These are phyloP conservation scores for Acephala macrosclerotiorum DNA, from an alignment of 2,329 filamentous ascomycete species.

Conservation along the genomic window DNA sequence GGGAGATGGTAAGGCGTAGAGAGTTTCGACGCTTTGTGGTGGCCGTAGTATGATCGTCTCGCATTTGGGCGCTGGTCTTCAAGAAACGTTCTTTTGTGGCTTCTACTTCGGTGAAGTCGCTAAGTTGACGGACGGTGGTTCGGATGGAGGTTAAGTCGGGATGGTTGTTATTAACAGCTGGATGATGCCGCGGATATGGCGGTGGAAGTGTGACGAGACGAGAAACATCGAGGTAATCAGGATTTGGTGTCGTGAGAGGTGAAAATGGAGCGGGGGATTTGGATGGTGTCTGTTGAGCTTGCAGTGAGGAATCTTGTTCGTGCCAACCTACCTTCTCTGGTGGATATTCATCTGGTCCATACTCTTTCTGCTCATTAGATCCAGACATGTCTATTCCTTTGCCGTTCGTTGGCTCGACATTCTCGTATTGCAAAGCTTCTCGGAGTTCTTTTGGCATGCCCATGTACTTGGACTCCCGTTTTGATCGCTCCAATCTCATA, in stretches of 20 bases:
- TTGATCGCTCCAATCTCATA: conserved; percentile 75
- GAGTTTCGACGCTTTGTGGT: conserved; percentile 63
- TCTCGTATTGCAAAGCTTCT: conserved; percentile 74
- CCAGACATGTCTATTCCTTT: conserved; percentile 39
- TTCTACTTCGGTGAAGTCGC: conserved; percentile 76
- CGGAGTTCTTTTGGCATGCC: conserved; percentile 79
- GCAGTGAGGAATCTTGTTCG: conserved; percentile 41
- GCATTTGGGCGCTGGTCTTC: conserved; percentile 62
- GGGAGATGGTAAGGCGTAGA: conserved; percentile 78
- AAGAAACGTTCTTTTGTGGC: conserved; percentile 70
- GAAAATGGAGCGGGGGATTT: conserved; percentile 41
- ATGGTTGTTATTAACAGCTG: conserved; percentile 95
- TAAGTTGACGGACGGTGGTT: conserved; percentile 74
- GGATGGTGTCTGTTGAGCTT: conserved; percentile 34
- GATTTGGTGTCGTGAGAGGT: conserved; percentile 55
- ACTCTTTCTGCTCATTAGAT: conserved; percentile 41
- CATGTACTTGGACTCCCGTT: conserved; percentile 97
- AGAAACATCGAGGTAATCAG: conserved; percentile 79
- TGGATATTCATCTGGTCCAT: conserved; percentile 62
- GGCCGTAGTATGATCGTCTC: conserved; percentile 60
- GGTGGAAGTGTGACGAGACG: conserved; percentile 91
- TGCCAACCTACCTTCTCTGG: conserved; percentile 69
- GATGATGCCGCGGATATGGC: conserved; percentile 92
- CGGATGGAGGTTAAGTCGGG: conserved; percentile 85
- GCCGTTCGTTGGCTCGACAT: conserved; percentile 39